These are phyloP conservation scores for Gymnopilus dilepis DNA, from an alignment of 768 basidiomycete species.

Conservation along the genomic window DNA sequence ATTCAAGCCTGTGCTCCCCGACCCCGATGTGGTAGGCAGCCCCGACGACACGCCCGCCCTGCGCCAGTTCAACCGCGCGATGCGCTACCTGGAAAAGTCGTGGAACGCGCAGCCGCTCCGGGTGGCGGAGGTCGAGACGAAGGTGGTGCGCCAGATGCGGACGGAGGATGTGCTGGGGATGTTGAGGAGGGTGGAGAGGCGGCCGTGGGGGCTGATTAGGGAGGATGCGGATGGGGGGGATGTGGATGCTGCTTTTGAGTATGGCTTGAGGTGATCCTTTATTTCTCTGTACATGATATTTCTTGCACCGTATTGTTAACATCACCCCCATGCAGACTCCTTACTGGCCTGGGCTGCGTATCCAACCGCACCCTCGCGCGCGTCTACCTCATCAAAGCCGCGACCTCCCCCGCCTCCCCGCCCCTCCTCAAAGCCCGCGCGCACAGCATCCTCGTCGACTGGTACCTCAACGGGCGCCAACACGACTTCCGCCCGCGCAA, in stretches of 20 bases:
- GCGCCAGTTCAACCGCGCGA: not conserved
- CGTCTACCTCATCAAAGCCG: conserved; percentile 23
- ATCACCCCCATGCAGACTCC: conserved; percentile 8
- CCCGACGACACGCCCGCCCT: not conserved
- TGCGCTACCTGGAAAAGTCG: not conserved
- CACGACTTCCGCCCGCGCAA: conserved; percentile 12
- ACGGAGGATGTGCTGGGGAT: conserved; percentile 1
- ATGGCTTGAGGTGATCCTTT: conserved; percentile 16
- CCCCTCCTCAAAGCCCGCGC: conserved; percentile 15
- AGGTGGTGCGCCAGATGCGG: not conserved
- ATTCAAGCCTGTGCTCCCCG: not conserved
- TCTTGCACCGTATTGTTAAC: not conserved
- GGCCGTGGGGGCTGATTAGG: conserved; percentile 12
- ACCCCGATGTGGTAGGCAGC: not conserved
- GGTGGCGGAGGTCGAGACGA: conserved; percentile 3
- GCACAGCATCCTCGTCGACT: conserved; percentile 22
- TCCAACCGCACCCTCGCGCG: conserved; percentile 18
- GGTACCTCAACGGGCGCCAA: conserved; percentile 7
- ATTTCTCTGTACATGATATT: not conserved
- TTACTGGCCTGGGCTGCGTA: conserved; percentile 18
- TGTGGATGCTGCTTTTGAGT: conserved; percentile 21
- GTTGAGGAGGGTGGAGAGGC: conserved; percentile 1
- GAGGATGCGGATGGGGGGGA: conserved; percentile 22
- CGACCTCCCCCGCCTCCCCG: conserved; percentile 7
- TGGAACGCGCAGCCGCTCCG: not conserved